Conservation (phyloP, 345 rosid genomes). For the Odontarrhena argentea region DNA sequence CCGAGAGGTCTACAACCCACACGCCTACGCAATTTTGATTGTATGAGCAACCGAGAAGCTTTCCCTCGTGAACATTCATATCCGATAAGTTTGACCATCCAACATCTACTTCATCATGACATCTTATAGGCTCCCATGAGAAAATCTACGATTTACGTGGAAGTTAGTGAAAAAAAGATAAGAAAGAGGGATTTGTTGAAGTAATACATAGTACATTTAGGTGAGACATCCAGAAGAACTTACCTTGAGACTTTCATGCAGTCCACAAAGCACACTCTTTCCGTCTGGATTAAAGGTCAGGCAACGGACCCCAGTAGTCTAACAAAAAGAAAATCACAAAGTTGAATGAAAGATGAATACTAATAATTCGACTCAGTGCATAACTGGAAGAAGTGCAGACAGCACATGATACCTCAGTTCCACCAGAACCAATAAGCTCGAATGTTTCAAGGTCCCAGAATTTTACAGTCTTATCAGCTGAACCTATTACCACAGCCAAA, state of each 20-base stretch:
- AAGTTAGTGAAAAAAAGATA: conserved; percentile 15
- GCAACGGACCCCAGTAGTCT: conserved; percentile 95
- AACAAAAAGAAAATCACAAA: conserved; percentile 29
- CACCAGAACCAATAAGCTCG: conserved; percentile 92
- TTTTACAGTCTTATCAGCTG: conserved; percentile 96
- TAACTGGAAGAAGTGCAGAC: conserved; percentile 13
- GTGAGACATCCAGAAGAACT: conserved; percentile 24
- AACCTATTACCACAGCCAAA: conserved; percentile 54
- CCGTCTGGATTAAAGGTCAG: conserved; percentile 94
- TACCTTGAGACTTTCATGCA: conserved; percentile 93
- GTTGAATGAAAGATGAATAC: conserved; percentile 12
- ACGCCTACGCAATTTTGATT: conserved; percentile 99
- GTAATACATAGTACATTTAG: conserved; percentile 3
- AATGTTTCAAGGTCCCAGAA: conserved; percentile 99
- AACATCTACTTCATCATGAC: conserved; percentile 92
- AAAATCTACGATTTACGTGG: conserved; percentile 60
- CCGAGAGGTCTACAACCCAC: conserved; percentile 99
- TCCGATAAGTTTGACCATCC: conserved; percentile 98
- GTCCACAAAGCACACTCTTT: conserved; percentile 90
- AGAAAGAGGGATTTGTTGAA: conserved; percentile 16
- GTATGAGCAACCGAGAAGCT: conserved; percentile 97
- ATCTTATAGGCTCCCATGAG: conserved; percentile 96
- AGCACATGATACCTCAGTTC: conserved; percentile 75
- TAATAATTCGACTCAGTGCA: not conserved
- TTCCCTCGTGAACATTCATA: conserved; percentile 94